These are phyloP conservation scores for Zopfochytrium polystomum DNA, from an alignment of 371 early-diverging fungal species.

Conservation along the genomic window DNA sequence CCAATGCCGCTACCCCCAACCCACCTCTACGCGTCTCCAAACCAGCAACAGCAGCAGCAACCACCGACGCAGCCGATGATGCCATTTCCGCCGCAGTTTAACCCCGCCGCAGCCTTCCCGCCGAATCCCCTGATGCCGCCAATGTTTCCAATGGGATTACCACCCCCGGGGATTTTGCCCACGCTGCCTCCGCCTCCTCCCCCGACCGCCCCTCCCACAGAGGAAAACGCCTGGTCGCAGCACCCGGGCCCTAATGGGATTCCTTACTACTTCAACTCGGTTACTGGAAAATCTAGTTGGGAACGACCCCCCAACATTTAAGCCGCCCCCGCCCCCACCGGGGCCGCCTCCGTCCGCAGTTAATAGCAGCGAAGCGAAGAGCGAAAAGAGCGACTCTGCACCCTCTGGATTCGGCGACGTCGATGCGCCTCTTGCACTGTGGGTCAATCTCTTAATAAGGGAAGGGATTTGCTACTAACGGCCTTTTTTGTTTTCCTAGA, in stretches of 20 bases:
- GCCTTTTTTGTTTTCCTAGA: no score
- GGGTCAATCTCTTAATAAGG: no score
- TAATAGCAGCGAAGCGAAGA: no score
- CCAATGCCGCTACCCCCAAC: no score
- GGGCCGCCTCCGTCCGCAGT: no score
- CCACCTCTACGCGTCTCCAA: constrained; percentile 1
- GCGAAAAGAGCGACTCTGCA: no score
- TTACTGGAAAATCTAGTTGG: constrained; percentile 77
- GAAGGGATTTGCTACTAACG: no score
- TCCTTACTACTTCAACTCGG: constrained; percentile 75
- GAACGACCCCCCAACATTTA: constrained; percentile 79
- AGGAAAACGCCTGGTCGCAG: constrained; percentile 60
- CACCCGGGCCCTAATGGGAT: constrained; percentile 72
- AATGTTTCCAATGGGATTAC: no score
- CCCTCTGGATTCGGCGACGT: no score
- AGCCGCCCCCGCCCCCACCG: constrained; percentile 1
- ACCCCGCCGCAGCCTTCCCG: not conserved
- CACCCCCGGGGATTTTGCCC: constrained; percentile 6
- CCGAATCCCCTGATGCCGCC: not conserved
- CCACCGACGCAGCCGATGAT: not conserved
- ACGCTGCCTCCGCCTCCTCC: constrained; percentile 16
- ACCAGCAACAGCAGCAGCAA: constrained; percentile 1
- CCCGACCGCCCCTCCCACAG: constrained; percentile 1
- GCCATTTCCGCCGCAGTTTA: constrained; percentile 7
- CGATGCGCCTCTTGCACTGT: no score